These are phyloP conservation scores for Metschnikowia sp. DNA, from an alignment of 805 yeast species.

Conservation along the genomic window DNA sequence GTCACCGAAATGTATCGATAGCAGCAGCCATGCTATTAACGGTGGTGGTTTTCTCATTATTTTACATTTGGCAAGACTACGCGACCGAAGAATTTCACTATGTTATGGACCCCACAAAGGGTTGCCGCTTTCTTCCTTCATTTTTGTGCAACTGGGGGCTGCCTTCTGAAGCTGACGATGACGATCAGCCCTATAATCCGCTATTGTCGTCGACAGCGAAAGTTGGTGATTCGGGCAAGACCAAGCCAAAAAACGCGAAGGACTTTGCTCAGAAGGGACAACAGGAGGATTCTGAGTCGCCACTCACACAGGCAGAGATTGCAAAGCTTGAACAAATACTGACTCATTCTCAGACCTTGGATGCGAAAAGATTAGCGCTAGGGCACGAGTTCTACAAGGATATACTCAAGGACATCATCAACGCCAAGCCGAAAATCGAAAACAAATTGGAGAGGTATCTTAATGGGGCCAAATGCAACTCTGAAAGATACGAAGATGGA, in stretches of 20 bases:
- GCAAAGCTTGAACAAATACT: constrained; percentile 15
- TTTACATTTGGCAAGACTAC: constrained; percentile 8
- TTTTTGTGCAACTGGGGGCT: constrained; percentile 10
- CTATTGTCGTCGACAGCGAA: neutral
- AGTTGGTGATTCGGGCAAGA: no score
- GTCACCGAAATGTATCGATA: constrained; percentile 9
- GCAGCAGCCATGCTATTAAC: constrained; percentile 7
- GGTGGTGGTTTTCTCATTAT: constrained; percentile 6
- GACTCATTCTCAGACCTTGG: constrained; percentile 3
- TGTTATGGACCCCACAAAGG: constrained; percentile 1
- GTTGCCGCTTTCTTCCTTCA: constrained; percentile 10
- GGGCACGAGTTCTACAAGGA: constrained; percentile 42
- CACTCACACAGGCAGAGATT: neutral
- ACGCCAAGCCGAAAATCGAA: constrained; percentile 43
- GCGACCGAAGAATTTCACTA: constrained; percentile 2
- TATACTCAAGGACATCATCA: constrained; percentile 40
- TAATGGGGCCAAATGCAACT: constrained; percentile 13
- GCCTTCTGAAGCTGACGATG: neutral
- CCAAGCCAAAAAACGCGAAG: neutral
- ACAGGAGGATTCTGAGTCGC: neutral
- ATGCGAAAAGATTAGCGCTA: constrained; percentile 14
- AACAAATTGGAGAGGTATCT: constrained; percentile 43
- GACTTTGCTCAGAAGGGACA: neutral
- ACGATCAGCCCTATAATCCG: constrained; percentile 6
- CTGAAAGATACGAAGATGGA: constrained; percentile 35